Evolutionary conservation across 164 flowering plant genomes (phyloP).

Genomic region (Cinnamomum micranthum): DNA sequence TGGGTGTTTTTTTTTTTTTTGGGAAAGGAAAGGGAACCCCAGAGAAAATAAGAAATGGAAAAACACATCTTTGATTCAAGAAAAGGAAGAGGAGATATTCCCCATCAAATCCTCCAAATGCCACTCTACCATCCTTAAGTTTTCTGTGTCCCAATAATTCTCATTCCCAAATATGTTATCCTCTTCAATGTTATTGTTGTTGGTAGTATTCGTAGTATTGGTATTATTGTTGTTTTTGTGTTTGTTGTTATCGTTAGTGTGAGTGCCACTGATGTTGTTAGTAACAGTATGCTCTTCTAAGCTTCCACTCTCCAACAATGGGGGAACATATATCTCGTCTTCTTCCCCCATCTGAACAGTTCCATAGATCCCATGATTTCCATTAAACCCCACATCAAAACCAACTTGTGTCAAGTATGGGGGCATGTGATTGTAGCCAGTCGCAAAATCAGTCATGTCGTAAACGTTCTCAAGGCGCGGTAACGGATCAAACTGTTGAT

Average conservation of each 20-base stretch:
- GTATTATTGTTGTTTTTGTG: constrained; percentile 16
- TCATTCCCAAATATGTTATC: constrained; percentile 22
- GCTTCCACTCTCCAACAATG: constrained; percentile 22
- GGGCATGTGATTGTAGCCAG: constrained; percentile 26
- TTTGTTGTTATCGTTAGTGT: constrained; percentile 14
- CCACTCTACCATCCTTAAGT: constrained; percentile 68
- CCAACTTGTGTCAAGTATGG: constrained; percentile 31
- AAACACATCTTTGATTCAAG: neutral
- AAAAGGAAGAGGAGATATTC: constrained; percentile 48
- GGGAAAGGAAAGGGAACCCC: neutral
- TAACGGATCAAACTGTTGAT: constrained; percentile 16
- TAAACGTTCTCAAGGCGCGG: constrained; percentile 14
- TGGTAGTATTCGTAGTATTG: constrained; percentile 11
- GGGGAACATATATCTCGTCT: no score
- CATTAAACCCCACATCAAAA: constrained; percentile 5
- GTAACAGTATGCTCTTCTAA: constrained; percentile 25
- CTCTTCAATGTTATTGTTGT: constrained; percentile 19
- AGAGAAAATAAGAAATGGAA: no score
- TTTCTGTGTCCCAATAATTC: constrained; percentile 53
- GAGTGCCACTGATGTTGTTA: constrained; percentile 8
- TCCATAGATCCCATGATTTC: constrained; percentile 26
- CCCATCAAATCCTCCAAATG: constrained; percentile 74
- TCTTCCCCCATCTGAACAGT: constrained; percentile 8
- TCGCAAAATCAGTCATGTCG: constrained; percentile 11
- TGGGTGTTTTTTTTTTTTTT: no score